These are phyloP conservation scores for Singerocomus inundabilis DNA, from an alignment of 1,284 basidiomycete species.

Conservation along the genomic window DNA sequence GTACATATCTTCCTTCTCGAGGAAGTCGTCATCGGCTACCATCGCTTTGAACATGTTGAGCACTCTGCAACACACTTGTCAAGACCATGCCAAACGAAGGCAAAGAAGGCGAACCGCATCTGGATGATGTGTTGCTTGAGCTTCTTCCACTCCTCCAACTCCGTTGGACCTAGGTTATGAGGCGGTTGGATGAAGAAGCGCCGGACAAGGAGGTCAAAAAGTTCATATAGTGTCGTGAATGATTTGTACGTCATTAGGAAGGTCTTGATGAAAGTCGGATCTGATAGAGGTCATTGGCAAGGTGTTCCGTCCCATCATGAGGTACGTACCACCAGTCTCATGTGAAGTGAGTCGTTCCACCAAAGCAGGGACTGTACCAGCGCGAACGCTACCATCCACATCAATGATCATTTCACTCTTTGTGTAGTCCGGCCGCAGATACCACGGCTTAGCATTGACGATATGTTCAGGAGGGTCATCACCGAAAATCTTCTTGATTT, in stretches of 20 bases:
- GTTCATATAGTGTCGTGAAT: slow-evolving; percentile 83
- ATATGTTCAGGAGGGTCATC: slow-evolving; percentile 58
- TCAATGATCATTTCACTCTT: slow-evolving; percentile 83
- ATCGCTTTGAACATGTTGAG: slow-evolving; percentile 83
- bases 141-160: slow-evolving; percentile 81
- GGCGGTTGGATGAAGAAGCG: slow-evolving; percentile 86
- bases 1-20: slow-evolving; percentile 79
- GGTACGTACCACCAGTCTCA: slow-evolving; percentile 69
- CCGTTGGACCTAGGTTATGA: slow-evolving; percentile 57
- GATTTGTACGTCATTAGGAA: slow-evolving; percentile 98
- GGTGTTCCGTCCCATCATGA: neutral
- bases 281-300: slow-evolving; percentile 37
- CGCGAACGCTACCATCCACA: slow-evolving; percentile 79
- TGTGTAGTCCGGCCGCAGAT: slow-evolving; percentile 78
- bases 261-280: slow-evolving; percentile 83
- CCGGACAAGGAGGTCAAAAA: slow-evolving; percentile 83
- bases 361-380: slow-evolving; percentile 83
- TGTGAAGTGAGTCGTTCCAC: slow-evolving; percentile 92
- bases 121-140: slow-evolving; percentile 90
- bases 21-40: slow-evolving; percentile 75
- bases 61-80: slow-evolving; percentile 48
- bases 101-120: slow-evolving; percentile 60
- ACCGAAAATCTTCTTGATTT: slow-evolving; percentile 76
- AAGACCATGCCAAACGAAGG: slow-evolving; percentile 1
- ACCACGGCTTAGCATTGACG: slow-evolving; percentile 75